Conservation (phyloP, 352 stramenopile genomes). For the Thalassiosira allenii region DNA sequence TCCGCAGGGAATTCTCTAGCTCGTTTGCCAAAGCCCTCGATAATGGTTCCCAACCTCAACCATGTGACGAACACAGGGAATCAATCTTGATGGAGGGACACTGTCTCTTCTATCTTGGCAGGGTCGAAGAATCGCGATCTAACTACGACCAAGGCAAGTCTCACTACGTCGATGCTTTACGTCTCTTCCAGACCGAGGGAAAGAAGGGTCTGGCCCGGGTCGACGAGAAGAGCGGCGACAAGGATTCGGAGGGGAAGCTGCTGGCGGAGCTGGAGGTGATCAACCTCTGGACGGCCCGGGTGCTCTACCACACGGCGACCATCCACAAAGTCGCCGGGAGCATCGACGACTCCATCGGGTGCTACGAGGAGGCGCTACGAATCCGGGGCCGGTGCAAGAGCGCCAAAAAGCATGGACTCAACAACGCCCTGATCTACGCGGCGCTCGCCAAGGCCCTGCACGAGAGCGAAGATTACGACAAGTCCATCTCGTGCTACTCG, state of each 20-base stretch:
- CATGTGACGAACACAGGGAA: constrained; percentile 22
- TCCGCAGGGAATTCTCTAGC: constrained; percentile 29
- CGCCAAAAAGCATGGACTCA: constrained; percentile 40
- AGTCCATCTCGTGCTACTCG: constrained; percentile 61
- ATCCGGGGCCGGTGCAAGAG: constrained; percentile 56
- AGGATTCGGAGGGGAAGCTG: constrained; percentile 36
- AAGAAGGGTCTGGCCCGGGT: constrained; percentile 40
- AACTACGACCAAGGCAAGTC: constrained; percentile 45
- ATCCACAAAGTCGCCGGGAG: constrained; percentile 53
- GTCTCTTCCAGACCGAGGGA: constrained; percentile 55
- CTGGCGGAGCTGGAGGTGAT: constrained; percentile 64
- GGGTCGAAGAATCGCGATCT: constrained; percentile 42
- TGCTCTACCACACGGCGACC: constrained; percentile 45
- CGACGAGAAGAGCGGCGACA: constrained; percentile 1
- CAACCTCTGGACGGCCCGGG: constrained; percentile 59
- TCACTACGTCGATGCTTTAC: constrained; percentile 47
- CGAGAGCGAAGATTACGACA: constrained; percentile 56
- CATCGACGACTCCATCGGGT: constrained; percentile 30
- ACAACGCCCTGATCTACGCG: constrained; percentile 50
- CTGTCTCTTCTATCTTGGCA: constrained; percentile 66
- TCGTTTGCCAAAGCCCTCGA: no score
- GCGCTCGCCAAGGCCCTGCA: constrained; percentile 44
- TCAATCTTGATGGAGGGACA: constrained; percentile 50
- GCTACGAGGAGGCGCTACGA: constrained; percentile 51
- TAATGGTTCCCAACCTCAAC: constrained; percentile 5